Conservation (phyloP, 2,329 filamentous ascomycete species). For the Lizonia empirigonia region DNA sequence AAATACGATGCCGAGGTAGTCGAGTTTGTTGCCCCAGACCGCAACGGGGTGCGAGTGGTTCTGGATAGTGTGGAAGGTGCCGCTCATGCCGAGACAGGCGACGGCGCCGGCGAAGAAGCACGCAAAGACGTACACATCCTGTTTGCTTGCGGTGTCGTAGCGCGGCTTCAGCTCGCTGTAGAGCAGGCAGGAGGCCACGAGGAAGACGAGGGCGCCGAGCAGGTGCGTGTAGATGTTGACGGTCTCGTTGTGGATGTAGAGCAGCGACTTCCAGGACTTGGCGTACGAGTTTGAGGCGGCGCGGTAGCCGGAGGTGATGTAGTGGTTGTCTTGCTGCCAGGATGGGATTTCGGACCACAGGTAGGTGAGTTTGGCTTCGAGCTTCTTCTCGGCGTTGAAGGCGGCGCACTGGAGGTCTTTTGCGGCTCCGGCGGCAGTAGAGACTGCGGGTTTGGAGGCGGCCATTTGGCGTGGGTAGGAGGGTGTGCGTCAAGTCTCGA, state of each 20-base stretch:
- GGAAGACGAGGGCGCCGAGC: slow-evolving; percentile 45
- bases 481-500: not conserved
- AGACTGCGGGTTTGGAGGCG: slow-evolving; percentile 26
- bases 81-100: slow-evolving; percentile 55
- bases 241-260: slow-evolving; percentile 70
- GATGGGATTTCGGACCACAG: slow-evolving; percentile 51
- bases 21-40: slow-evolving; percentile 86
- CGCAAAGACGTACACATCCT: slow-evolving; percentile 46
- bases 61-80: slow-evolving; percentile 80
- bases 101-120: slow-evolving; percentile 51
- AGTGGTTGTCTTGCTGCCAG: slow-evolving; percentile 68
- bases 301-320: slow-evolving; percentile 70
- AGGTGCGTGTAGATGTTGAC: slow-evolving; percentile 77
- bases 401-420: slow-evolving; percentile 25
- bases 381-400: slow-evolving; percentile 25
- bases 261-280: slow-evolving; percentile 62
- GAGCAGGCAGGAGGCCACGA: slow-evolving; percentile 26
- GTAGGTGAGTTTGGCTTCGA: slow-evolving; percentile 56
- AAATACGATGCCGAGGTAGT: slow-evolving; percentile 91
- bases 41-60: slow-evolving; percentile 83
- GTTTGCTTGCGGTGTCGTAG: slow-evolving; percentile 42
- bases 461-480: slow-evolving; percentile 23
- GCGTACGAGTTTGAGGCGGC: slow-evolving; percentile 65
- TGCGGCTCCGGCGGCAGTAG: slow-evolving; percentile 23
- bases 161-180: slow-evolving; percentile 36